Evolutionary conservation across 306 rosid genomes (phyloP).

Genomic region (Vachellia collinsii): DNA sequence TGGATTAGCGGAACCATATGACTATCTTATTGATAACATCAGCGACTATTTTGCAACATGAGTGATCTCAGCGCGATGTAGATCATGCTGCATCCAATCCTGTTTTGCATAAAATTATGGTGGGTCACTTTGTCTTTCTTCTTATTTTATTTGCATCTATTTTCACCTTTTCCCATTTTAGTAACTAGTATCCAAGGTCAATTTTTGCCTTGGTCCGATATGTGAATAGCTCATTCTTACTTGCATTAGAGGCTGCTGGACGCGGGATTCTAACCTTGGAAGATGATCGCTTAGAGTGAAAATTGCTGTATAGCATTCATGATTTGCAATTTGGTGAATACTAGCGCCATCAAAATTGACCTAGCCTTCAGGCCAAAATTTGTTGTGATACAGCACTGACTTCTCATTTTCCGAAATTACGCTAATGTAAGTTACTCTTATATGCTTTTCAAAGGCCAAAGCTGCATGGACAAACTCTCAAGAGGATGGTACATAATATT

Average conservation of each 20-base stretch:
- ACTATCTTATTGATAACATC: slow-evolving; percentile 60
- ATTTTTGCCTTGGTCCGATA: slow-evolving; percentile 45
- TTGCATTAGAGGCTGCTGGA: slow-evolving; percentile 31
- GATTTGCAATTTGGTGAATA: slow-evolving; percentile 36
- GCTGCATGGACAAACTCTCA: slow-evolving; percentile 29
- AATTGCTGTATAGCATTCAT: slow-evolving; percentile 30
- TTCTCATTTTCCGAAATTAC: slow-evolving; percentile 22
- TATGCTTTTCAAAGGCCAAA: slow-evolving; percentile 10
- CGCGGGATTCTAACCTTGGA: slow-evolving; percentile 45
- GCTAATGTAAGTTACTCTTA: slow-evolving; percentile 22
- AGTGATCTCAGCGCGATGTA: slow-evolving; percentile 32
- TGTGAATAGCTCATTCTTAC: slow-evolving; percentile 56
- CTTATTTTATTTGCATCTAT: slow-evolving; percentile 11
- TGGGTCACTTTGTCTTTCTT: slow-evolving; percentile 27
- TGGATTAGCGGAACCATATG: slow-evolving; percentile 56
- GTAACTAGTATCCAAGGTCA: slow-evolving; percentile 44
- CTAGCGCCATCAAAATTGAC: slow-evolving; percentile 36
- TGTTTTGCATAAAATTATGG: slow-evolving; percentile 20
- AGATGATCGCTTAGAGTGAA: slow-evolving; percentile 24
- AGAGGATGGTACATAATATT: slow-evolving; percentile 35
- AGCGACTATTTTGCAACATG: slow-evolving; percentile 55
- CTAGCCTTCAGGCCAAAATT: slow-evolving; percentile 29
- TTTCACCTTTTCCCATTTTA: slow-evolving; percentile 32
- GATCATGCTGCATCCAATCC: slow-evolving; percentile 34
- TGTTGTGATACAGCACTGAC: slow-evolving; percentile 26